phyloP scores from a whole-genome alignment of 768 basidiomycete species.

The Arthromyces matolae region DNA sequence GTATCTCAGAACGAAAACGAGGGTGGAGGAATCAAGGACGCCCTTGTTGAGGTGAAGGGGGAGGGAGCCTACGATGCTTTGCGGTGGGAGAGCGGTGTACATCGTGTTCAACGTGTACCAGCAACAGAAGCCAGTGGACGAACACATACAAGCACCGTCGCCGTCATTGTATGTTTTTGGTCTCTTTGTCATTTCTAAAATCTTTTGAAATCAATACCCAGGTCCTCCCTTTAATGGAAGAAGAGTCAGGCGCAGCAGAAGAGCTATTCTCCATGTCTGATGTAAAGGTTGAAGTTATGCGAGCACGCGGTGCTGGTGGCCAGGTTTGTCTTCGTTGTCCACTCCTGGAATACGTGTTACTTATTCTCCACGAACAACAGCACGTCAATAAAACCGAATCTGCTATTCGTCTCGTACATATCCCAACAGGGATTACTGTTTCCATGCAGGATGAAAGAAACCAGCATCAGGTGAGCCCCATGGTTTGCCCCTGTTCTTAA shows the following conservation, averaged over 20 bases:
- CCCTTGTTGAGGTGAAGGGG: conserved; percentile 76
- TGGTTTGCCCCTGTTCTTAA: neutral
- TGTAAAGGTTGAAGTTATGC: conserved; percentile 90
- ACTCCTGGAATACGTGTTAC: neutral
- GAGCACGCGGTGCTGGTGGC: conserved; percentile 94
- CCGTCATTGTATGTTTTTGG: conserved; percentile 65
- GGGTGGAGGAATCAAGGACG: conserved; percentile 71
- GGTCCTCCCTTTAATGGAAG: conserved; percentile 81
- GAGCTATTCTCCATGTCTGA: conserved; percentile 80
- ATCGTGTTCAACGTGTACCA: conserved; percentile 92
- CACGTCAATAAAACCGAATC: conserved; percentile 99
- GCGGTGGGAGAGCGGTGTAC: conserved; percentile 92
- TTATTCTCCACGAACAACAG: conserved; percentile 33
- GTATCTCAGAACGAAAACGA: conserved; percentile 58
- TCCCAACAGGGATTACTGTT: conserved; percentile 90
- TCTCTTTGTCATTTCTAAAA: neutral
- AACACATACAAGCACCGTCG: conserved; percentile 89
- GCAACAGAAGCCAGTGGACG: conserved; percentile 85
- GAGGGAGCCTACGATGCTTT: conserved; percentile 74
- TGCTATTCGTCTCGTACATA: conserved; percentile 89
- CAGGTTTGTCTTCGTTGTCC: conserved; percentile 50
- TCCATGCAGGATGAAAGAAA: conserved; percentile 98
- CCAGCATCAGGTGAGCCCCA: conserved; percentile 75
- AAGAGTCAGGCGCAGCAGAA: conserved; percentile 62
- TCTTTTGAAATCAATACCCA: conserved; percentile 25